Base-by-base conservation (phyloP, 148 eudicot genomes). In the Rhododendron griersonianum region DNA sequence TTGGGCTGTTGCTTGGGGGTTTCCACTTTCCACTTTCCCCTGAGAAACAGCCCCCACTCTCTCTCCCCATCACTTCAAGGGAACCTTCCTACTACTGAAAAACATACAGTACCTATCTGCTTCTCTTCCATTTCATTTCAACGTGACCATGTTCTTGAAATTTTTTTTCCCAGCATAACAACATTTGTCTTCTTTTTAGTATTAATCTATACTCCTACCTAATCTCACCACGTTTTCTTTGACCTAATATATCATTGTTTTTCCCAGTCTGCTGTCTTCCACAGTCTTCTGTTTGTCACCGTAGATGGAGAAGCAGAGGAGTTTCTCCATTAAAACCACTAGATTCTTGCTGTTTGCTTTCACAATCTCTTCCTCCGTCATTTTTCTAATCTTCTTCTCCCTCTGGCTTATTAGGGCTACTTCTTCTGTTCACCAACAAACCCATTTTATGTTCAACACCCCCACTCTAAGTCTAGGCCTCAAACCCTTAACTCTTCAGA, bases 281-380 rank as follows among this genome's bases (percentile, higher is more conserved):
- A 7, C 7, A 21, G 39, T 69, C 69, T 47, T 14, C 7, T 4
- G 16, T 61, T 28, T 13, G 57, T 21, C 18, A 88, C 63, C 28
- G 7, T 7, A 82, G 74, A 96, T 96, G 95, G 98, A 95, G 90
- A 94, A 85, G 85, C 95, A 91, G 69, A 92, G 87, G 87, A 92
- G 91, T 83, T 91, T 91, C 79, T 89, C 94, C 44, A 75, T 91
- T 48, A 95, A 91, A 87, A 88, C 92, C 81, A 85, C 91, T 16
- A 93, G 89, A 88, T 89, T 91, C 86, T 50, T 92, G 87, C 84
- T 91, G 11, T 85, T 94, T 55, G 91, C 93, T 75, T 77, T 94
- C 83, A 92, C 95, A 41, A 82, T 95, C 23, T 88, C 91, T 41
- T 91, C 91, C 80, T 92, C 91, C 59, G 33, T 92, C 3, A 61